Evolutionary conservation across 2,329 filamentous ascomycete genomes (phyloP).

Genomic region (Fusarium globosum): DNA sequence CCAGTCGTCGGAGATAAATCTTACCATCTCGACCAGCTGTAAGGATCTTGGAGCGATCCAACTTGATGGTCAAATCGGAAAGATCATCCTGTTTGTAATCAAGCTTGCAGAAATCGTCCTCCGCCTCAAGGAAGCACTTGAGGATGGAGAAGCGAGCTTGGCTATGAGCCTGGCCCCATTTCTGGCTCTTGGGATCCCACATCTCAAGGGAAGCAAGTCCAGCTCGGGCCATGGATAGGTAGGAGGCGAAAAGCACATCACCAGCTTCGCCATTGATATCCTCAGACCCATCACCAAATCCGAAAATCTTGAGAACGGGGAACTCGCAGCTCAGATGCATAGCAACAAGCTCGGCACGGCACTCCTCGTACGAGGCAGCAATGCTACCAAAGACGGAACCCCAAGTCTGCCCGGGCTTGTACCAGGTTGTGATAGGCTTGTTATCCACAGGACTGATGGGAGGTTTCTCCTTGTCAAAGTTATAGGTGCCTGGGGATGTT

Average conservation of each 20-base stretch:
- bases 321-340: slow-evolving; percentile 94
- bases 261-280: slow-evolving; percentile 83
- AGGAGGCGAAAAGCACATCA: slow-evolving; percentile 87
- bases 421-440: slow-evolving; percentile 83
- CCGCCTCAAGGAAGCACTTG: slow-evolving; percentile 84
- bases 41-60: slow-evolving; percentile 89
- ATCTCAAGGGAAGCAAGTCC: slow-evolving; percentile 89
- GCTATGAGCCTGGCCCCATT: slow-evolving; percentile 94
- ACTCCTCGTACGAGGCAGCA: slow-evolving; percentile 92
- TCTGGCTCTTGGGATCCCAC: slow-evolving; percentile 90
- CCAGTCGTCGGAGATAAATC: slow-evolving; percentile 21
- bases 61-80: slow-evolving; percentile 81
- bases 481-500: slow-evolving; percentile 82
- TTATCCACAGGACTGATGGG: slow-evolving; percentile 83
- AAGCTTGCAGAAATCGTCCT: slow-evolving; percentile 87
- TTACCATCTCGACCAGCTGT: slow-evolving; percentile 78
- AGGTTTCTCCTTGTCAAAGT: slow-evolving; percentile 86
- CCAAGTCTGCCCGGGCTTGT: slow-evolving; percentile 96
- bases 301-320: slow-evolving; percentile 88
- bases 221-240: slow-evolving; percentile 94
- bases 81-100: slow-evolving; percentile 78
- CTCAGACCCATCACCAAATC: slow-evolving; percentile 80
- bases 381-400: slow-evolving; percentile 89
- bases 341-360: slow-evolving; percentile 91
- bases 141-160: slow-evolving; percentile 92